Conservation (phyloP, 805 yeast genomes). For the Pichia gijzeniarum region DNA sequence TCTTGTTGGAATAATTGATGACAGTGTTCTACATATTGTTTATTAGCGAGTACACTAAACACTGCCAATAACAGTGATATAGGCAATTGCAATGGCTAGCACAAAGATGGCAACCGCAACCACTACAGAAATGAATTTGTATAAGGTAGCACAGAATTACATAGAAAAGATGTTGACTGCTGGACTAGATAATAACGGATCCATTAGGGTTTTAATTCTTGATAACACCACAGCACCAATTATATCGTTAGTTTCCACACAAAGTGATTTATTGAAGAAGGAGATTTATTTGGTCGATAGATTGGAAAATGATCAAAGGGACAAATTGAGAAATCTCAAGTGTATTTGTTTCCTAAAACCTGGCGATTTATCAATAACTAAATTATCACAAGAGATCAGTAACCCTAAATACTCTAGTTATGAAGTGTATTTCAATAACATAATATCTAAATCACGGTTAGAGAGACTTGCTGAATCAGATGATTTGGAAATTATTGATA, state of each 20-base stretch:
- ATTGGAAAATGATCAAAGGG: constrained; percentile 51
- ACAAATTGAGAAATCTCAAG: constrained; percentile 69
- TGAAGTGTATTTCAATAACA: constrained; percentile 71
- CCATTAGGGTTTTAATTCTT: constrained; percentile 68
- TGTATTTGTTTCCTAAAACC: constrained; percentile 81
- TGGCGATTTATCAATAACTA: constrained; percentile 51
- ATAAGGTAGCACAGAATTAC: constrained; percentile 40
- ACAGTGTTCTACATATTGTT: neutral
- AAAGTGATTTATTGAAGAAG: constrained; percentile 70
- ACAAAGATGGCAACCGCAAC: neutral
- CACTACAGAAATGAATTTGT: constrained; percentile 36
- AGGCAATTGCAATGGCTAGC: neutral
- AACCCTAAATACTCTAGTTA: constrained; percentile 77
- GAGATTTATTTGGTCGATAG: constrained; percentile 82
- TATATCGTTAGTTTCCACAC: constrained; percentile 85
- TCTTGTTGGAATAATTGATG: neutral
- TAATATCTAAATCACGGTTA: constrained; percentile 65
- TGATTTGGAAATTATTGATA: constrained; percentile 69
- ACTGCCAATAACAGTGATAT: no score
- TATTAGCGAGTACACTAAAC: no score
- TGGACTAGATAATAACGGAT: constrained; percentile 16
- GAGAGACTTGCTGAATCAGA: constrained; percentile 90
- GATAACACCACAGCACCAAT: constrained; percentile 77
- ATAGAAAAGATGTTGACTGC: constrained; percentile 31
- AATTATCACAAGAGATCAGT: constrained; percentile 58